Conservation (phyloP, 768 basidiomycete genomes). For the Tremella yokohamensis region DNA sequence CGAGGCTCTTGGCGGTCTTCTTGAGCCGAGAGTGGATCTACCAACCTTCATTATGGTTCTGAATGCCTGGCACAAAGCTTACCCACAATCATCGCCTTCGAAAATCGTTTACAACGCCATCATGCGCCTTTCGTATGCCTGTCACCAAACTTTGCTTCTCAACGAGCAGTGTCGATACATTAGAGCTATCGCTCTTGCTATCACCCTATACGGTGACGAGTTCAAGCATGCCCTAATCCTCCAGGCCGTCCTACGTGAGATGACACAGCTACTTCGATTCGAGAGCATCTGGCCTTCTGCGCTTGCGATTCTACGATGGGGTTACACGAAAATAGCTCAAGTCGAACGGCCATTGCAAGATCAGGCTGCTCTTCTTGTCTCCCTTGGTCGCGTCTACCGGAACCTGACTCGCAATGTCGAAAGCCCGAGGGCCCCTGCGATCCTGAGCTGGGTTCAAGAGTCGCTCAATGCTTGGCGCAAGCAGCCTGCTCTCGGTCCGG, state of each 20-base stretch:
- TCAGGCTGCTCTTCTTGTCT: conserved; percentile 66
- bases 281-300: conserved; percentile 64
- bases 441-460: not conserved
- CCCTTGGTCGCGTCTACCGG: conserved; percentile 52
- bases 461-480: conserved; percentile 9
- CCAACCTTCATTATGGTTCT: not conserved
- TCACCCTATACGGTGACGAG: conserved; percentile 60
- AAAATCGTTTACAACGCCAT: conserved; percentile 66
- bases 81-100: not conserved
- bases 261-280: conserved; percentile 58
- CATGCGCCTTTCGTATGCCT: conserved; percentile 61
- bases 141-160: conserved; percentile 67
- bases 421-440: not conserved
- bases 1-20: not conserved
- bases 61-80: conserved; percentile 1
- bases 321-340: conserved; percentile 54
- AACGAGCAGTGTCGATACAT: conserved; percentile 77
- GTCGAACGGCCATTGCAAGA: conserved; percentile 40
- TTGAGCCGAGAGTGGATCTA: not conserved
- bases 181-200: conserved; percentile 69
- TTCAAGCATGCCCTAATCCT: conserved; percentile 64
- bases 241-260: conserved; percentile 65
- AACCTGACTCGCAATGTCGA: not conserved
- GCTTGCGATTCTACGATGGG: conserved; percentile 77
- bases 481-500: not conserved